A percentile compares a stretch with the other conserved stretches of the same genome.
phyloP scores from a whole-genome alignment of 2,329 filamentous ascomycete species.

The Incumbomyces delicatus region DNA sequence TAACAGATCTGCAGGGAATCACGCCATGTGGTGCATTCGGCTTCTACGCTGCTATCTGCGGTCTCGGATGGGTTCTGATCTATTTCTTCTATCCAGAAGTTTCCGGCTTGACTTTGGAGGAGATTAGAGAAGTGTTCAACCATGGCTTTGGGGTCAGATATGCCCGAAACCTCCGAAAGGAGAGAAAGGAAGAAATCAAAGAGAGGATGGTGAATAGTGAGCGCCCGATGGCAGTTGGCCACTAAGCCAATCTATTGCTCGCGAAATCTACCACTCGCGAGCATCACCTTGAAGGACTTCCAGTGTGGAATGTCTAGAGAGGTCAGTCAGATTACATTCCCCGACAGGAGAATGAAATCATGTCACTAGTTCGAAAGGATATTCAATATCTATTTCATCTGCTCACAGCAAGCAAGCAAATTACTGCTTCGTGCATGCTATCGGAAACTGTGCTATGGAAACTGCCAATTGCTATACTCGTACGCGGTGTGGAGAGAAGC shows the following conservation, averaged over 20 bases:
- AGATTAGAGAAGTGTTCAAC: constrained; percentile 39
- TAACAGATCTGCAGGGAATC: constrained; percentile 21
- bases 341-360: no score
- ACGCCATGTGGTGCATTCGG: constrained; percentile 43
- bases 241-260: constrained; percentile 3
- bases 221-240: constrained; percentile 9
- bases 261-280: no score
- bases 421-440: no score
- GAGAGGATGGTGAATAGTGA: constrained; percentile 18
- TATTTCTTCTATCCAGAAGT: constrained; percentile 13
- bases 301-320: no score
- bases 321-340: no score
- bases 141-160: constrained; percentile 40
- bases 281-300: no score
- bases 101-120: constrained; percentile 10
- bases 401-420: no score
- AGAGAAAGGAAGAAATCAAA: constrained; percentile 23
- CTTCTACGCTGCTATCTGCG: constrained; percentile 43
- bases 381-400: no score
- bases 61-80: constrained; percentile 30
- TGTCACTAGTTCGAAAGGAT: no score
- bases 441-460: no score
- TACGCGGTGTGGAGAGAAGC: no score
- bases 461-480: no score
- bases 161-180: constrained; percentile 32